Conservation (phyloP, 768 basidiomycete species). For the Brasilioporus rufonigricans region DNA sequence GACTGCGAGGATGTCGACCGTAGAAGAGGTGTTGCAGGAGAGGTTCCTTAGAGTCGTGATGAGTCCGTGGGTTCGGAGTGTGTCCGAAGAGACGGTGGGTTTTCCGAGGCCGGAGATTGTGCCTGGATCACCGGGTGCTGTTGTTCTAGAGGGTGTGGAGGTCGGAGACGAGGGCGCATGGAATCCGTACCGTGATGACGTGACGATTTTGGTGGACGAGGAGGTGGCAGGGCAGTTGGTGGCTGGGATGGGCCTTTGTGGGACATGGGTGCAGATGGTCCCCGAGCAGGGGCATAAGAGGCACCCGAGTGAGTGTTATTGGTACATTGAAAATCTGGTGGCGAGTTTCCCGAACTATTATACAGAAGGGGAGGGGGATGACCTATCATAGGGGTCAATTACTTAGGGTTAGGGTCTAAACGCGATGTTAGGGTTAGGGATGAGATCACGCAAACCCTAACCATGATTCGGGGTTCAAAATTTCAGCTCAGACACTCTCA, state of each 20-base stretch:
- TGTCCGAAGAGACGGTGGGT: slow-evolving; percentile 35
- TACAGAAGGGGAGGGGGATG: slow-evolving; percentile 16
- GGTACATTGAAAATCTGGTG: slow-evolving; percentile 57
- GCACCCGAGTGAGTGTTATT: slow-evolving; percentile 34
- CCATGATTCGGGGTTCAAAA: slow-evolving; percentile 29
- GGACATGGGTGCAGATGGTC: slow-evolving; percentile 36
- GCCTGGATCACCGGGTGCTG: slow-evolving; percentile 28
- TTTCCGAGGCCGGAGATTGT: slow-evolving; percentile 35
- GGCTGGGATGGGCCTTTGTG: slow-evolving; percentile 34
- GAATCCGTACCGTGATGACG: slow-evolving; percentile 33
- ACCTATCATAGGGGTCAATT: neutral
- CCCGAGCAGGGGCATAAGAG: slow-evolving; percentile 5
- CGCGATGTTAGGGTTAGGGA: slow-evolving; percentile 2
- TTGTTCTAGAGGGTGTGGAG: slow-evolving; percentile 1
- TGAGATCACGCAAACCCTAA: slow-evolving; percentile 26
- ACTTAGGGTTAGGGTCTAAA: neutral
- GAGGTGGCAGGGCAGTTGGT: slow-evolving; percentile 12
- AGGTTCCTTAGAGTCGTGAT: slow-evolving; percentile 48
- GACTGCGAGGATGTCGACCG: slow-evolving; percentile 8
- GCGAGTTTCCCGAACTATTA: slow-evolving; percentile 53
- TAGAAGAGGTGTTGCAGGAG: slow-evolving; percentile 44
- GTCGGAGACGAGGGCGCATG: slow-evolving; percentile 28
- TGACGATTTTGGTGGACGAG: slow-evolving; percentile 30
- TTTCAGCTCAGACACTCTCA: slow-evolving; percentile 5
- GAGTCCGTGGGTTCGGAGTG: slow-evolving; percentile 45